Conservation (phyloP, 163 green algal species). For the Chlamydomonas reinhardtii region DNA sequence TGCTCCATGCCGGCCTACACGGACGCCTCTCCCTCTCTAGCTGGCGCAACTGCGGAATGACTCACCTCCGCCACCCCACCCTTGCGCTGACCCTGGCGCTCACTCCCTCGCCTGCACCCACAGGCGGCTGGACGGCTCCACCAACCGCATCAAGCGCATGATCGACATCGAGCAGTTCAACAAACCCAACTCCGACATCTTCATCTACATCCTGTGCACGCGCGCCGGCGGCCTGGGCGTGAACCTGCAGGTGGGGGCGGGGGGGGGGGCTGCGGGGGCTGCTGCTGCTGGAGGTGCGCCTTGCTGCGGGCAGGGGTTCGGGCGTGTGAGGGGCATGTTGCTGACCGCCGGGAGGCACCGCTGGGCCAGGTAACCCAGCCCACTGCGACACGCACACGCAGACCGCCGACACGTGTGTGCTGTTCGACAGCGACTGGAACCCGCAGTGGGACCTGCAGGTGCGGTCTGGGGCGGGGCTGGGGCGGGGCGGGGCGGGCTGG, state of each 20-base stretch:
- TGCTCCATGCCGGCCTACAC: too few species aligned
- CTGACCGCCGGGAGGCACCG: too few species aligned
- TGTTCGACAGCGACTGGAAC: conserved; percentile 98
- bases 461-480: too few species aligned
- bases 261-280: not conserved
- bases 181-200: conserved; percentile 61
- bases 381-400: not conserved
- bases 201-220: conserved; percentile 92
- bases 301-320: not conserved
- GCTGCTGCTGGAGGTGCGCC: not conserved
- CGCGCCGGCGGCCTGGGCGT: conserved; percentile 96
- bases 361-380: too few species aligned
- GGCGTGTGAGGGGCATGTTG: too few species aligned
- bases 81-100: too few species aligned
- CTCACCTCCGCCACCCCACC: too few species aligned
- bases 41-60: too few species aligned
- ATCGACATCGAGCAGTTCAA: conserved; percentile 87
- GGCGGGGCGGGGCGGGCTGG: too few species aligned
- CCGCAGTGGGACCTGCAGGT: conserved; percentile 94
- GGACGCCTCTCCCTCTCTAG: too few species aligned
- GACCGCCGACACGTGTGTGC: conserved; percentile 96
- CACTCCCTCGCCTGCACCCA: not conserved
- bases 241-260: conserved; percentile 85
- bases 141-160: conserved; percentile 78
- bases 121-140: conserved; percentile 75